A percentile compares a stretch with the other conserved stretches of the same genome.
Conservation (phyloP, 2,329 filamentous ascomycete genomes). For the Tricladium varicosporioides region DNA sequence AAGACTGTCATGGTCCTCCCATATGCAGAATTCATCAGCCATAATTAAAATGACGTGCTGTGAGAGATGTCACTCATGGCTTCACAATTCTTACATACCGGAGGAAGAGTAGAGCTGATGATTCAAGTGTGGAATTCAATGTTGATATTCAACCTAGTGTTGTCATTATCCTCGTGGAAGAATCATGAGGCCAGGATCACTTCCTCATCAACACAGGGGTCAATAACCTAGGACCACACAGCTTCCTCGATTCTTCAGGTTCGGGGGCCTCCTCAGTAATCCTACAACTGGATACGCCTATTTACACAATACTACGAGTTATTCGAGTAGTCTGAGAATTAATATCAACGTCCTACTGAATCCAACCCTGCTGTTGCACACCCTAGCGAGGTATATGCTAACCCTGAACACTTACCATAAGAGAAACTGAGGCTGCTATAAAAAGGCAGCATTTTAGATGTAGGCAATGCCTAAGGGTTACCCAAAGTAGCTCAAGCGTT, state of each 20-base stretch:
- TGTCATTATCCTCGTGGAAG: conserved; percentile 71
- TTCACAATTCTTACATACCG: background rate
- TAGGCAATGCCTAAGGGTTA: conserved; percentile 44
- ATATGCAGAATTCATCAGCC: conserved; percentile 1
- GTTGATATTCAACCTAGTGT: conserved; percentile 53
- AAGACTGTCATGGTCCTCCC: conserved; percentile 1
- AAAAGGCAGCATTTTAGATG: conserved; percentile 40
- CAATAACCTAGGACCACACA: conserved; percentile 50
- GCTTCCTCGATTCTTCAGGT: conserved; percentile 37
- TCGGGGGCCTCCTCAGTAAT: conserved; percentile 60
- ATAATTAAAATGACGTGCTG: conserved; percentile 11
- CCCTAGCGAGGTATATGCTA: conserved; percentile 61
- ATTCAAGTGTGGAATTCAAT: conserved; percentile 2
- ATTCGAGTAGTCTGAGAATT: conserved; percentile 47
- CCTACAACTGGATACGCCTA: conserved; percentile 72
- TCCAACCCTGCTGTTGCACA: conserved; percentile 72
- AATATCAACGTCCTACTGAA: conserved; percentile 71
- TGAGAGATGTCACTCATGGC: conserved; percentile 9
- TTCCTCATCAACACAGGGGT: conserved; percentile 72
- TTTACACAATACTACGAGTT: conserved; percentile 60
- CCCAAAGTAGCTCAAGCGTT: conserved; percentile 49
- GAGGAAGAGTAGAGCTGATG: conserved; percentile 4
- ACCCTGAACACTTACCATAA: conserved; percentile 77
- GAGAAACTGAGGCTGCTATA: conserved; percentile 79
- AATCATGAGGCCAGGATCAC: conserved; percentile 68